Evolutionary conservation across 1,284 basidiomycete genomes (phyloP).

Genomic region (Irpex sp.): DNA sequence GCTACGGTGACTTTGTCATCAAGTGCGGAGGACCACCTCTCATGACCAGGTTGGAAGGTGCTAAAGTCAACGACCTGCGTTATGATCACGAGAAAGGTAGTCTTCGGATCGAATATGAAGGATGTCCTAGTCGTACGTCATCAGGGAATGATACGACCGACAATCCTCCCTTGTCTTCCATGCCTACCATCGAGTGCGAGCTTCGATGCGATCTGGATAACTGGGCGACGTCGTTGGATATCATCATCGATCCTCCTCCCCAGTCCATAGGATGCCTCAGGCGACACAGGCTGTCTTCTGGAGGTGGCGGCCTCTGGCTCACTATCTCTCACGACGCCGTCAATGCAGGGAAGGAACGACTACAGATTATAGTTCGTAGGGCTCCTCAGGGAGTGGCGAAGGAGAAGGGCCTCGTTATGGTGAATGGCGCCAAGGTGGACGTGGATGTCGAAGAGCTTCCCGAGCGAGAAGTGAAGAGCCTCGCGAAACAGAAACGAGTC

Average conservation of each 20-base stretch:
- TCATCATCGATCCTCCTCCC: constrained; percentile 94
- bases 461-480: constrained; percentile 83
- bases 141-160: constrained; percentile 14
- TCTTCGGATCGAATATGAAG: constrained; percentile 86
- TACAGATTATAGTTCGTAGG: constrained; percentile 75
- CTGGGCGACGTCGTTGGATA: constrained; percentile 86
- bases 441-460: constrained; percentile 93
- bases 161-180: constrained; percentile 22
- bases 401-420: constrained; percentile 79
- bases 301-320: constrained; percentile 96
- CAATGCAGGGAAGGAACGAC: constrained; percentile 72
- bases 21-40: constrained; percentile 93
- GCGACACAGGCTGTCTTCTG: constrained; percentile 82
- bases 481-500: constrained; percentile 83
- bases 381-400: constrained; percentile 55
- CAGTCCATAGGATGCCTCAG: constrained; percentile 80
- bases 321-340: constrained; percentile 87
- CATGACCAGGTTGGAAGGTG: constrained; percentile 81
- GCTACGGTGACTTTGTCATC: constrained; percentile 92
- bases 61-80: constrained; percentile 66
- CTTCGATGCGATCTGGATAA: constrained; percentile 91
- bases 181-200: constrained; percentile 84
- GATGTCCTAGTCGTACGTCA: constrained; percentile 50
- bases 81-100: constrained; percentile 88
- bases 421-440: constrained; percentile 85